Base-by-base conservation (phyloP, 2,329 filamentous ascomycete genomes). In the Ambrosiella cleistominuta region DNA sequence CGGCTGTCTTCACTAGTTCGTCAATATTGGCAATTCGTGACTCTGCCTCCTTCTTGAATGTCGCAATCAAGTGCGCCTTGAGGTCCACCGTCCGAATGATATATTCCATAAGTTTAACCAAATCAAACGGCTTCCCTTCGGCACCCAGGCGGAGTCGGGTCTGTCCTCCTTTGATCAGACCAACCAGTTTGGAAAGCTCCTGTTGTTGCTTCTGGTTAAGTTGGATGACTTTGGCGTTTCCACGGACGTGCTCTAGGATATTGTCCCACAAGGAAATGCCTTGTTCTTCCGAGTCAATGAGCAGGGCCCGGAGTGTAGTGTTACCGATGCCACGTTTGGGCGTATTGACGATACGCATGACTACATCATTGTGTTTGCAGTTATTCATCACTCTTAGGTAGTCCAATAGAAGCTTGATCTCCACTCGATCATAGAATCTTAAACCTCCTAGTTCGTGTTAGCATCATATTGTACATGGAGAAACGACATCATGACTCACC, bases 341-440 rank as follows among this genome's bases (percentile, higher is more conserved):
- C 0, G 85, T 77, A 66, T 97, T 97, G 66, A 97, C 82, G 59
- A 96, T 82, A 38, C 88, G 80, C 3, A 84, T 79, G 0, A 97
- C 71, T 0, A 88, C 88, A 66, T 96, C 90, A 64, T 90, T 95
- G 66, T 94, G 90, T 51, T 86, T 78, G 1, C 89, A 87, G 62
- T 94, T 85, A 65, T 87, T 81, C 38, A 96, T 81, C 2, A 94
- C 84, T 38, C 89, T 80, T 12, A 97, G 74, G 67, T 98, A 97
- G 67, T 96, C 89, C 3, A 97, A 70, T 0, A 97, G 68, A 6
- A 88, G 76, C 68, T 93, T 94, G 66, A 97, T 85, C 67, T 98
- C 91, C 2, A 81, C 78, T 56, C 93, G 82, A 64, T 98, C 93
- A 65, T 94, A 97, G 68, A 98, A 98, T 60, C 87, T 86, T 62